These are phyloP conservation scores for Yamadazyma sp. DNA, from an alignment of 805 yeast species.

Conservation along the genomic window DNA sequence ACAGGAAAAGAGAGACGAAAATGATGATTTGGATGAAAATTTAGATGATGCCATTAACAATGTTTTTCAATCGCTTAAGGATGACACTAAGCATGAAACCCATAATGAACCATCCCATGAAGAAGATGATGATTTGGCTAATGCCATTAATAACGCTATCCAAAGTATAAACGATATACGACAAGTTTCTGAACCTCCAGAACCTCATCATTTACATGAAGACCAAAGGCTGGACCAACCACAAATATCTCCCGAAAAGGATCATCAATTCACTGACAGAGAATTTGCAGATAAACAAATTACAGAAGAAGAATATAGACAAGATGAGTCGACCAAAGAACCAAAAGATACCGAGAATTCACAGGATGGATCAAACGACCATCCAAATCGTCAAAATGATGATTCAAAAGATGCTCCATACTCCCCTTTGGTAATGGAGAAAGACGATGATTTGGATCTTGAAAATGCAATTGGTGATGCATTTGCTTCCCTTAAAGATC, in stretches of 20 bases:
- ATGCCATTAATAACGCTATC: constrained; percentile 14
- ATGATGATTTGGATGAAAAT: constrained; percentile 11
- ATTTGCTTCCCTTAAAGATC: constrained; percentile 20
- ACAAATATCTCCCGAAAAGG: neutral
- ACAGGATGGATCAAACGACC: constrained; percentile 1
- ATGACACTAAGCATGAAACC: neutral
- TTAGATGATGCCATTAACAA: constrained; percentile 28
- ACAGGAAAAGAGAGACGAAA: constrained; percentile 1
- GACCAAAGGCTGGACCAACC: neutral
- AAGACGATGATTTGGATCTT: constrained; percentile 22
- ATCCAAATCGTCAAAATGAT: neutral
- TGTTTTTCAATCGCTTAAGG: constrained; percentile 20
- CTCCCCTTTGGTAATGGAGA: constrained; percentile 14
- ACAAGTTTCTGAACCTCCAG: constrained; percentile 1
- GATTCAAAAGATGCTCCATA: constrained; percentile 1
- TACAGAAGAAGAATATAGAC: constrained; percentile 1
- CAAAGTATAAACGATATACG: constrained; percentile 14
- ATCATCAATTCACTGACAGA: neutral
- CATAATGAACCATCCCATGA: neutral
- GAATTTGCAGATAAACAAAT: neutral
- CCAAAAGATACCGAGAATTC: neutral
- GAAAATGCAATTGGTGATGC: constrained; percentile 41
- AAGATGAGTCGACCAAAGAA: constrained; percentile 3
- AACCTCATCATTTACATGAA: constrained; percentile 1
- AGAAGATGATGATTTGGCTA: constrained; percentile 12